Conservation (phyloP, 305 asterid genomes). For the Fraxinus dipetala region DNA sequence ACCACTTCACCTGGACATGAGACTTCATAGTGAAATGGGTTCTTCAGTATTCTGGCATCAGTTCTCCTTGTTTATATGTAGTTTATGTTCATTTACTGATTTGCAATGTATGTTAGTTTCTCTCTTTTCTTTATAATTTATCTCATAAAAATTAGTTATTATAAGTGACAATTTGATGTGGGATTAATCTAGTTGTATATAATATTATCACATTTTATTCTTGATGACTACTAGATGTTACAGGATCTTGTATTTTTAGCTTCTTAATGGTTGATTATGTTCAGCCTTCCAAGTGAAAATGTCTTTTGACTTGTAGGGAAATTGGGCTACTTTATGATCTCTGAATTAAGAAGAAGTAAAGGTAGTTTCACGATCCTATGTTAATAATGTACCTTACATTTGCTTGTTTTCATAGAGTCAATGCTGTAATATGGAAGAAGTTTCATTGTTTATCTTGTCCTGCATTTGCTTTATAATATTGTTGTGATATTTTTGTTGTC, state of each 20-base stretch:
- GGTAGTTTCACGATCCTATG: slow-evolving; percentile 76
- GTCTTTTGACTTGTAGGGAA: slow-evolving; percentile 88
- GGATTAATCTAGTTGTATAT: not conserved
- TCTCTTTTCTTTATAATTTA: not conserved
- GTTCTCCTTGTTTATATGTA: not conserved
- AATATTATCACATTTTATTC: not conserved
- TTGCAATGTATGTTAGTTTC: not conserved
- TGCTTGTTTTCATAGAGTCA: not conserved
- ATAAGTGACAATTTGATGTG: slow-evolving; percentile 12
- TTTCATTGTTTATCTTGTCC: not conserved
- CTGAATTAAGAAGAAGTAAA: slow-evolving; percentile 92
- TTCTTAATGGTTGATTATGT: slow-evolving; percentile 43
- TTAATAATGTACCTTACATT: slow-evolving; percentile 17
- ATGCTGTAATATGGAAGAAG: not conserved
- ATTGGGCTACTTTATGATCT: slow-evolving; percentile 86
- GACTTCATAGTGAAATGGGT: slow-evolving; percentile 25
- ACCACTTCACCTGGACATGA: slow-evolving; percentile 48
- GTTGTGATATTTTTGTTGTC: not conserved
- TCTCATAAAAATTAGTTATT: not conserved
- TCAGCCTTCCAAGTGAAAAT: slow-evolving; percentile 78
- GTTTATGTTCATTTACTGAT: not conserved
- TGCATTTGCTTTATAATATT: not conserved
- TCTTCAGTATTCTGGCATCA: slow-evolving; percentile 12
- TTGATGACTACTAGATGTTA: not conserved
- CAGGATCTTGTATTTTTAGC: slow-evolving; percentile 32